Base-by-base conservation (phyloP, 345 rosid species). In the Salix udensis region DNA sequence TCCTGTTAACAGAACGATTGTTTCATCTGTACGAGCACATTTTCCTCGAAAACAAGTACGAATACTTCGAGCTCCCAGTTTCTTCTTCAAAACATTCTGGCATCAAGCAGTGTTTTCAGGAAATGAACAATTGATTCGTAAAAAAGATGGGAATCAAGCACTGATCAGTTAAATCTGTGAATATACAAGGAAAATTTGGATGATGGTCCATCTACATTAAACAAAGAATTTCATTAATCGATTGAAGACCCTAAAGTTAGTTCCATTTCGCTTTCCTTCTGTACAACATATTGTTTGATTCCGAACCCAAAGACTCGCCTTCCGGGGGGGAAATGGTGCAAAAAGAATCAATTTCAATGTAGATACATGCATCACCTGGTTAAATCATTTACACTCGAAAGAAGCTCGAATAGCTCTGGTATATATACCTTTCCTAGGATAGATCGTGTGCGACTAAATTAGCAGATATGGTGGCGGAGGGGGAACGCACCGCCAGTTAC, bases 381-480 rank as follows among this genome's bases (percentile, higher is more conserved):
- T 67, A 77, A 74, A 68, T 77, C 76, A 82, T 80, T 79, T 84
- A 84, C 86, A 84, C 10, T 76, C 65, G 76, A 78, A 81, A 48
- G 66, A 44, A 73, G 74, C 69, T 69, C 52, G 16, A 44, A 76
- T 48, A 74, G 53, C 78, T 58, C 37, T 36, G 72, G 73, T 67
- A 68, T 53, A 68, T 53, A 66, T 68, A 46, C 70, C 75, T 70
- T 68, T 64, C 71, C 75, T 76, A 76, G 18, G 74, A 61, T 78
- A 36, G 42, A 74, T 37, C 60, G 65, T 42, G 40, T 74, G 75
- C 42, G 65, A 65, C 50, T 70, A 65, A 80, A 74, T 68, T 74
- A 77, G 40, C 7, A 69, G 80, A 67, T 78, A 75, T 65, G 79
- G 55, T 70, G 82, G 31, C 7, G 61, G 13, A 53, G n/a, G 42